Evolutionary conservation across 1,284 basidiomycete genomes (phyloP).

Genomic region (Rhodotorula sp.): DNA sequence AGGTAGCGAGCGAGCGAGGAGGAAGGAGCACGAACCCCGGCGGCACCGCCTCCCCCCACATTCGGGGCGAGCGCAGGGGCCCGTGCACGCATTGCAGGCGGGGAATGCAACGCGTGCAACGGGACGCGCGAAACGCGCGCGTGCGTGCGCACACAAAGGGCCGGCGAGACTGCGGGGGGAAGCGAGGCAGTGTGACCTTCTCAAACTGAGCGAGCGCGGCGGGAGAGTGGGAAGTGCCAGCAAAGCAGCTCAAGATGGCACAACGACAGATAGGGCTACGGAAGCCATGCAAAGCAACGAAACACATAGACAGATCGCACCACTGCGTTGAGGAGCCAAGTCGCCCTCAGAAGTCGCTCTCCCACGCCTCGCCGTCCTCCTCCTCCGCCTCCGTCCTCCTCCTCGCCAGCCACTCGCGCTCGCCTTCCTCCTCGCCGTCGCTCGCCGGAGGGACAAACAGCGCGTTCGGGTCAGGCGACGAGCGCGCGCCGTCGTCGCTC

Average conservation of each 20-base stretch:
- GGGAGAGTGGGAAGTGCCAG: too few relatives aligned
- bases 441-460: background rate
- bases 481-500: constrained; percentile 5
- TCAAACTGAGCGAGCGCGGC: background rate
- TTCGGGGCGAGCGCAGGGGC: too few relatives aligned
- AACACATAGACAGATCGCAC: background rate
- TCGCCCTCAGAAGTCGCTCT: constrained; percentile 2
- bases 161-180: background rate
- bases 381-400: background rate
- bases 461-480: constrained; percentile 1
- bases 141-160: background rate
- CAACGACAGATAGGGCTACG: too few relatives aligned
- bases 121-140: too few relatives aligned
- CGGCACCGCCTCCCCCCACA: too few relatives aligned
- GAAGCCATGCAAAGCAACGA: too few relatives aligned
- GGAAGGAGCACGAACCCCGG: background rate
- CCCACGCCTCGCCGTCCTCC: background rate
- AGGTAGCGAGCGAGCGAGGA: background rate
- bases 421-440: constrained; percentile 1
- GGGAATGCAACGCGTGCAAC: too few relatives aligned
- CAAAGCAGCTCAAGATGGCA: too few relatives aligned
- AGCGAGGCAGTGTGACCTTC: background rate
- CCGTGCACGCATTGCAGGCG: too few relatives aligned
- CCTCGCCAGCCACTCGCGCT: background rate
- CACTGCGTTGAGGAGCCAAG: background rate